Conservation (phyloP, 805 yeast species). For the Candida dendrica region DNA sequence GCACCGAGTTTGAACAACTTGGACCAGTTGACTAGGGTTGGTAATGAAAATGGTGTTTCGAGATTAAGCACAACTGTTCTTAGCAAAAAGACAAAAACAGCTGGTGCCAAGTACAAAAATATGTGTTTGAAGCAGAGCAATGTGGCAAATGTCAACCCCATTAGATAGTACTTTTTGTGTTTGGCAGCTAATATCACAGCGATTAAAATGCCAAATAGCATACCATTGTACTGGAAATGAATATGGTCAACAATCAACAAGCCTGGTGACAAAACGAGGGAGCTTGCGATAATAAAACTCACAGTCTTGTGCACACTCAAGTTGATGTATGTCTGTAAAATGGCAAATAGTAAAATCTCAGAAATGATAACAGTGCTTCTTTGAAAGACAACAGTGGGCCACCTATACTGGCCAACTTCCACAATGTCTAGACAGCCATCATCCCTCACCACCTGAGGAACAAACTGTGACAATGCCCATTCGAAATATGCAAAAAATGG, state of each 20-base stretch:
- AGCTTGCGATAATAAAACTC: conserved; percentile 70
- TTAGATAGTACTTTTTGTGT: conserved; percentile 42
- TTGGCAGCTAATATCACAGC: conserved; percentile 69
- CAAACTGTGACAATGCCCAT: conserved; percentile 66
- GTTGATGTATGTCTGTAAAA: conserved; percentile 66
- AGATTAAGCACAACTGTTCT: conserved; percentile 60
- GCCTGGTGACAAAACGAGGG: conserved; percentile 85
- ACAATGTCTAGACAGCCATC: conserved; percentile 79
- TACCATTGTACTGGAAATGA: conserved; percentile 95
- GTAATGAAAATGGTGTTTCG: conserved; percentile 19
- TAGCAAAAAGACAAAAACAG: conserved; percentile 74
- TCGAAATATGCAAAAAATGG: conserved; percentile 97
- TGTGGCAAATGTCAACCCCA: conserved; percentile 66
- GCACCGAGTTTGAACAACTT: conserved; percentile 56
- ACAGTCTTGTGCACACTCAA: conserved; percentile 33
- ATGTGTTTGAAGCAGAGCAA: conserved; percentile 92
- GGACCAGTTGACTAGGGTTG: conserved; percentile 40
- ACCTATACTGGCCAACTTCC: conserved; percentile 57
- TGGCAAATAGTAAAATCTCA: conserved; percentile 62
- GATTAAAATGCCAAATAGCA: conserved; percentile 79
- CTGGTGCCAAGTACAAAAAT: conserved; percentile 88
- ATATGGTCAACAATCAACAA: conserved; percentile 87
- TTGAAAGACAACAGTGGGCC: conserved; percentile 80
- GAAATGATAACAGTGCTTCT: conserved; percentile 71
- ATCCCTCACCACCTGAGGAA: conserved; percentile 49